Evolutionary conservation across 768 basidiomycete genomes (phyloP), one percentile per base, ranked within the genome.

Genomic region (Infundibulicybe gibba): DNA sequence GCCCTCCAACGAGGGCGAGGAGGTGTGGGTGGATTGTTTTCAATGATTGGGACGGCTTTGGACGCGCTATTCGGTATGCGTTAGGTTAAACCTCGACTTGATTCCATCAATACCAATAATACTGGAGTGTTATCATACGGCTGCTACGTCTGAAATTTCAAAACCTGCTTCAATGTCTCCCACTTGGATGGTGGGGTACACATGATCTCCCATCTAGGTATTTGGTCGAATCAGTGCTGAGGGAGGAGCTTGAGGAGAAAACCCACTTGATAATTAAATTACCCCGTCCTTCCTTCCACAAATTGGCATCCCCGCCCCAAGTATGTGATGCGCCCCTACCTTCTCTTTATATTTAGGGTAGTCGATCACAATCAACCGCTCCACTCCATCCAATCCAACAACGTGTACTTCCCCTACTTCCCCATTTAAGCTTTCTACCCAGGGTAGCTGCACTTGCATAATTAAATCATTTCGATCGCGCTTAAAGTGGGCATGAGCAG

Each of bases 241-340:
- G 5, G 15, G 21, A 33, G 40, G 1, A 14, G 16, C 21, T 13
- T 40, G 38, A 35, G 14, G 38, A 40, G 16, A 21, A 32, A 31
- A 54, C 61, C 47, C 46, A 38, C 35, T 38, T 14, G 35, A 38
- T 19, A 38, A 19, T 38, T 38, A 38, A 62, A 57, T 79, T 74
- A 13, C 79, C 77, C 49, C 70, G 66, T 31, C 76, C 73, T 32
- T 74, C 25, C 73, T 65, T n/a, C 76, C 69, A 47, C 77, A 65
- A 39, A 81, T 67, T 34, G 83, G 83, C 85, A 87, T 87, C n/a
- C 85, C 85, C 80, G 35, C 79, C 82, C 55, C 68, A 69, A 45
- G 83, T 65, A 34, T 72, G 65, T 37, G 72, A 61, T 49, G 74
- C 70, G 13, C 80, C 82, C 43, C 70, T 74, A 45, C 77, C 25